Percentiles rank a stretch among this genome's conserved stretches.
These are phyloP conservation scores for Poronia punctata DNA, from an alignment of 495 filamentous ascomycete species.

Conservation along the genomic window DNA sequence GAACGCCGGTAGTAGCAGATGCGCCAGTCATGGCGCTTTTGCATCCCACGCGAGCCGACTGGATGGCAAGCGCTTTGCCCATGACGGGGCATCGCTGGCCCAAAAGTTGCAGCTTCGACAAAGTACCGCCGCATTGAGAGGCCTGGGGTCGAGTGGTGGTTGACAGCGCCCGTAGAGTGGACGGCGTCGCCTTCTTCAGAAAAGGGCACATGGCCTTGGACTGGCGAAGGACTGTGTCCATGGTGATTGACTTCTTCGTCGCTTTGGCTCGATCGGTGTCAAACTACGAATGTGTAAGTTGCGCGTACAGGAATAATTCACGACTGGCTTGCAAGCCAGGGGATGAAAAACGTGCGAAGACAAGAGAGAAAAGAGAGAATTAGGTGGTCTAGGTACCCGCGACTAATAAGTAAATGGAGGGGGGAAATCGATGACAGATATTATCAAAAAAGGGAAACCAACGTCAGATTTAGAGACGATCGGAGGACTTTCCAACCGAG, in stretches of 20 bases:
- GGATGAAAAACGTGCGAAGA: too few species aligned
- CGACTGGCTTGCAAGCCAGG: background rate
- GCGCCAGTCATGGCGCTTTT: conserved; percentile 25
- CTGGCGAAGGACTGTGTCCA: conserved; percentile 92
- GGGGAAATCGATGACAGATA: too few species aligned
- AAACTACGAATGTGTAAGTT: background rate
- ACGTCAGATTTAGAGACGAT: background rate
- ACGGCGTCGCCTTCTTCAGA: conserved; percentile 85
- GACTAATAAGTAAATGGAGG: too few species aligned
- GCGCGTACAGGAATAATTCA: background rate
- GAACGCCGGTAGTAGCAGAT: conserved; percentile 37
- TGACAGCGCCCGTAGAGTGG: conserved; percentile 81
- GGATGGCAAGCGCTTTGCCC: conserved; percentile 92
- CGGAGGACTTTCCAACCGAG: background rate
- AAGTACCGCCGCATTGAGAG: conserved; percentile 78
- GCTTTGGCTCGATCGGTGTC: background rate
- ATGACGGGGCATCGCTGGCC: conserved; percentile 96
- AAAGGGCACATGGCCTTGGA: conserved; percentile 95
- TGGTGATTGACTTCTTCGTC: conserved; percentile 29
- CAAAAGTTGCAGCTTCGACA: conserved; percentile 93
- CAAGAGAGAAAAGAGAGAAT: too few species aligned
- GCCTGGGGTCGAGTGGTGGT: conserved; percentile 64
- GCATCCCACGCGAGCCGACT: conserved; percentile 51
- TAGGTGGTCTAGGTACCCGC: too few species aligned
- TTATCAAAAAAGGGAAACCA: too few species aligned